Base-by-base conservation (phyloP, 2,329 filamentous ascomycete genomes). In the Alternaria rosae region DNA sequence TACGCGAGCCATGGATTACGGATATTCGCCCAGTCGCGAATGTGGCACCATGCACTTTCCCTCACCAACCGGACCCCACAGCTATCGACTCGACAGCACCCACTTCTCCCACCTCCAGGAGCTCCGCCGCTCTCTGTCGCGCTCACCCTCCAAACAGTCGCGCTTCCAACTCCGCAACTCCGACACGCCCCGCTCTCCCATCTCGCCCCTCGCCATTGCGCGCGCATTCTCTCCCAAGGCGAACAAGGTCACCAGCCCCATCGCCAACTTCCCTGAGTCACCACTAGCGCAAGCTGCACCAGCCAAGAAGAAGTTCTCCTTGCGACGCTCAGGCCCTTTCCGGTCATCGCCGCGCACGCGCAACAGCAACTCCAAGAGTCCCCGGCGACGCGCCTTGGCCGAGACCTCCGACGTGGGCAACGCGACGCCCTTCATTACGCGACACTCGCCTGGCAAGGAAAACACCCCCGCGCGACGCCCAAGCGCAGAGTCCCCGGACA, bases 1-100 rank as follows among this genome's bases (percentile, higher is more conserved):
- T 51, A 53, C 55, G 54, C 53, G 54, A 23, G 62, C 68, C 67
- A 84, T 84, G 82, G 82, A 84, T 74, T 81, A 84, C 69, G 80
- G 81, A 64, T 84, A 82, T 71, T 85, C 83, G 55, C 83, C 83
- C 55, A 82, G 82, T 69, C 82, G 83, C 70, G 82, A 83, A 61
- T 91, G 92, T 77, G 92, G 92, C 74, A 94, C 92, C 61, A 85
- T 97, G 72, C 93, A 95, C 75, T 85, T 97, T 72, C 90, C 93
- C 67, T 97, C 94, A 65, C 94, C 94, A 61, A 94, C 92, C 12
- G 76, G 78, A 64, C 69, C 75, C 50, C 89, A 92, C 73, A 88
- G 89, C 64, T 92, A 92, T 78, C 90, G 92, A 80, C 91, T 94
- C 72, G 92, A 97, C 82, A 89, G 92, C 67, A 66, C 71, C 61